Percentiles rank a stretch among this genome's conserved stretches.
phyloP scores from a whole-genome alignment of 805 yeast genomes.

The Saturnispora zaruensis region DNA sequence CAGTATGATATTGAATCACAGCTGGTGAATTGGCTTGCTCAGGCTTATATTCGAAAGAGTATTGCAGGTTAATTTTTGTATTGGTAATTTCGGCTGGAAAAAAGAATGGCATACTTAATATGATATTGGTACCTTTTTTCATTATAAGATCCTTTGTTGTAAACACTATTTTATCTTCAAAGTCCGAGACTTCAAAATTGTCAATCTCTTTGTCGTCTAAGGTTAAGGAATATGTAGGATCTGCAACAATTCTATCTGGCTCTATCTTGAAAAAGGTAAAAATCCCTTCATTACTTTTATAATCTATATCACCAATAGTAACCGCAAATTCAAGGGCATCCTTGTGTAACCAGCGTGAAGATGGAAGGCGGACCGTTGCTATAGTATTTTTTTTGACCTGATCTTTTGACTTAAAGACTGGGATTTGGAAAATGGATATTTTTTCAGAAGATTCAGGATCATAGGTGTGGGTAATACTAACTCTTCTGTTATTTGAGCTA shows the following conservation, averaged over 20 bases:
- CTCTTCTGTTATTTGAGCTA: neutral
- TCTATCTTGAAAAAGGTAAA: slow-evolving; percentile 24
- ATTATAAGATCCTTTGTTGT: slow-evolving; percentile 7
- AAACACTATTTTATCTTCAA: slow-evolving; percentile 16
- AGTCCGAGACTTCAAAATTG: slow-evolving; percentile 10
- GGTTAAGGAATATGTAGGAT: slow-evolving; percentile 13
- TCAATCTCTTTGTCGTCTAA: slow-evolving; percentile 9
- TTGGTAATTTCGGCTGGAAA: slow-evolving; percentile 30
- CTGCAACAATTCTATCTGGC: slow-evolving; percentile 21
- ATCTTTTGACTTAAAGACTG: neutral
- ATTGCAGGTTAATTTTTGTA: slow-evolving; percentile 20
- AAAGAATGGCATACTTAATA: slow-evolving; percentile 25
- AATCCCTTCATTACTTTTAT: slow-evolving; percentile 11
- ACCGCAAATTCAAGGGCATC: slow-evolving; percentile 21
- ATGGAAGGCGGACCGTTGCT: slow-evolving; percentile 18
- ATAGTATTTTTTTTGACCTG: slow-evolving; percentile 16
- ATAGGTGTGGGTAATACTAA: slow-evolving; percentile 4
- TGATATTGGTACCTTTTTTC: slow-evolving; percentile 8
- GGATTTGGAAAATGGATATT: slow-evolving; percentile 1
- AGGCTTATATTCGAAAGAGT: slow-evolving; percentile 13
- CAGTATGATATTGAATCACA: slow-evolving; percentile 15
- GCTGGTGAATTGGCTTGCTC: neutral
- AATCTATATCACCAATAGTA: slow-evolving; percentile 16
- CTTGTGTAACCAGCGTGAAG: slow-evolving; percentile 20
- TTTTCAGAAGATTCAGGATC: neutral